Conservation (phyloP, 169 alveolate species). For the Cryptosporidium parvum region DNA sequence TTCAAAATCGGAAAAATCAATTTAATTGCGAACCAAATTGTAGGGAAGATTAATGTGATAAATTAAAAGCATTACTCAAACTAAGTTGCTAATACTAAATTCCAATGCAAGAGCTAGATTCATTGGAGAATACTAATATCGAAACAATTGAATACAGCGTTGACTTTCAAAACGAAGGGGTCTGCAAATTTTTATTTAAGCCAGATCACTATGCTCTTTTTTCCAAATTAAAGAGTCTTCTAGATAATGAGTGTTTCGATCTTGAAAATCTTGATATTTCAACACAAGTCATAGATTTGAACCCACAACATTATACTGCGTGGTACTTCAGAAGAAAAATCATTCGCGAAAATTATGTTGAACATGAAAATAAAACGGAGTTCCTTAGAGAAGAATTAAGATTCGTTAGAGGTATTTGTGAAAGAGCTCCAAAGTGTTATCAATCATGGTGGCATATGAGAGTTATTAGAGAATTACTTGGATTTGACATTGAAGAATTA, state of each 20-base stretch:
- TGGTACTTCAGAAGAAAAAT: conserved; percentile 56
- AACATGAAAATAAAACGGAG: background rate
- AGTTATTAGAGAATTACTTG: conserved; percentile 40
- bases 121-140: background rate
- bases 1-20: background rate
- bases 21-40: background rate
- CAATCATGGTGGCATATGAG: conserved; percentile 73
- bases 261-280: conserved; percentile 16
- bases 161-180: conserved; percentile 23
- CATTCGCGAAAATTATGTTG: background rate
- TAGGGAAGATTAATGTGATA: background rate
- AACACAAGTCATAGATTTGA: conserved; percentile 40
- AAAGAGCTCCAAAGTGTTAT: conserved; percentile 59
- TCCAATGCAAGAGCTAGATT: background rate
- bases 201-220: conserved; percentile 29
- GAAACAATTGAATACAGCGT: background rate
- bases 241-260: conserved; percentile 23
- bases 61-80: background rate
- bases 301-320: conserved; percentile 69
- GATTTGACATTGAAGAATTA: conserved; percentile 55
- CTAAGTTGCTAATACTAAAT: background rate
- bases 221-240: conserved; percentile 3
- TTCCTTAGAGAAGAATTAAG: conserved; percentile 25
- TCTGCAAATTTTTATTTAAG: conserved; percentile 28
- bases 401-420: conserved; percentile 20